Base-by-base conservation (phyloP, 2,329 filamentous ascomycete species). In the Stagonosporopsis cucurbitacearum region DNA sequence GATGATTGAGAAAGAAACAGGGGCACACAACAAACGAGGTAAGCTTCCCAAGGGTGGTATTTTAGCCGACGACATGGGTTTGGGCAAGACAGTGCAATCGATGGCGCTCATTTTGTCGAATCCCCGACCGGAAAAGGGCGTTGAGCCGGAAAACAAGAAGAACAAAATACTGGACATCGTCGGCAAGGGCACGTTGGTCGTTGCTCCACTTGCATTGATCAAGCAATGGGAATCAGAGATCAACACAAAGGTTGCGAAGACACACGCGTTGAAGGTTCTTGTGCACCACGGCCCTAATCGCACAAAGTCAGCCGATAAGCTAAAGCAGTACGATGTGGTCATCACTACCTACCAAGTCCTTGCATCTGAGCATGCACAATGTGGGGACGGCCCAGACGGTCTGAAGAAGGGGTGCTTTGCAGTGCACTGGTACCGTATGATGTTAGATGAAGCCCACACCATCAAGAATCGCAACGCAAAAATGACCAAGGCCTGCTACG, bases 391-490 rank as follows among this genome's bases (percentile, higher is more conserved):
- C 3, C 81, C 82, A 7, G 81, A 86, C 48, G 84, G 84, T 9
- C 75, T 87, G 35, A 89, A 93, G 69, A 85, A 88, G 47, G 94
- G 93, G 11, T 94, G 93, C 68, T 97, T 97, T 70, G 92, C 91
- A 11, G 81, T 97, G 6, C 87, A 94, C 68, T 99, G 95, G 95
- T 98, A 95, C 79, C 89, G 95, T 47, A 86, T 97, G 58, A 94
- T 99, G 62, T 83, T 99, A 2, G 95, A 99, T 62, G 95, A 99
- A 79, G 95, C 95, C 1, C 95, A 99, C 75, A 96, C 91, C 1
- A 97, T 99, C 83, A 99, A 99, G 79, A 99, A 99, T 72, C 88
- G 94, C 60, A 96, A 96, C 64, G 92, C 95, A 20, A 99, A 99
- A 77, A 88, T 91, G 36, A 96, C 94, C 1, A 92, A 96, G 73